These are phyloP conservation scores for Parascedosporium putredinis DNA, from an alignment of 2,329 filamentous ascomycete genomes.

Conservation along the genomic window DNA sequence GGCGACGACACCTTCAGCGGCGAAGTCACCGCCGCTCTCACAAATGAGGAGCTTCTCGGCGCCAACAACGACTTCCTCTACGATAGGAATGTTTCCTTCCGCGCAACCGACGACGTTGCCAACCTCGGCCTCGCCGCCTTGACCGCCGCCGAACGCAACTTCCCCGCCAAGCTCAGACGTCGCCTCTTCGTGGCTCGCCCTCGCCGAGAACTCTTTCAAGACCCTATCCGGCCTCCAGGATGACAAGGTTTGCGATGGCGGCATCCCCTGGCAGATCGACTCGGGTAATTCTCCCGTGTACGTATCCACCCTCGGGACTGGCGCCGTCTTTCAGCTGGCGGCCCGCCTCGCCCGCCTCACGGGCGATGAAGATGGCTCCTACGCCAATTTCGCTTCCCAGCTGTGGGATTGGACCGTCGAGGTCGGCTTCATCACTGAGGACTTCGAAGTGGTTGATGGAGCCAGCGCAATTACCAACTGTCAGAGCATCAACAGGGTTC, in stretches of 20 bases:
- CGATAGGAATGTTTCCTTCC: constrained; percentile 41
- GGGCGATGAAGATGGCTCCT: constrained; percentile 45
- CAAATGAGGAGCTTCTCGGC: constrained; percentile 44
- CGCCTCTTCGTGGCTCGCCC: constrained; percentile 55
- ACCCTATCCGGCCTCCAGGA: constrained; percentile 63
- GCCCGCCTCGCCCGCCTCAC: constrained; percentile 64
- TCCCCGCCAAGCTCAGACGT: constrained; percentile 44
- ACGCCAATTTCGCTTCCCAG: constrained; percentile 55
- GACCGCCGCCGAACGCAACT: constrained; percentile 58
- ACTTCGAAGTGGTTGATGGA: constrained; percentile 52
- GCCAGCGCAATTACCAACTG: constrained; percentile 46
- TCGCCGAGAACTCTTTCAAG: constrained; percentile 64
- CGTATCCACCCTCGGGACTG: constrained; percentile 71
- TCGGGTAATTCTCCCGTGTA: constrained; percentile 62
- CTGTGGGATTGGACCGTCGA: constrained; percentile 55
- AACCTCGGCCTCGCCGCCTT: constrained; percentile 64
- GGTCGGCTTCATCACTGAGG: constrained; percentile 44
- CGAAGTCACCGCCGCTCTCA: constrained; percentile 45
- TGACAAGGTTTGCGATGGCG: constrained; percentile 54
- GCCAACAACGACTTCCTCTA: constrained; percentile 50
- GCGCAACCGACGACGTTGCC: constrained; percentile 66
- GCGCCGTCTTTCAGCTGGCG: constrained; percentile 71
- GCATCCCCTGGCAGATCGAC: constrained; percentile 75
- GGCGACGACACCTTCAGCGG: constrained; percentile 52
- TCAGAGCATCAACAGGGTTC: constrained; percentile 36